Percentiles rank a stretch among this genome's conserved stretches.
Evolutionary conservation across 345 rosid species (phyloP).

Genomic region (Brassica cretica): DNA sequence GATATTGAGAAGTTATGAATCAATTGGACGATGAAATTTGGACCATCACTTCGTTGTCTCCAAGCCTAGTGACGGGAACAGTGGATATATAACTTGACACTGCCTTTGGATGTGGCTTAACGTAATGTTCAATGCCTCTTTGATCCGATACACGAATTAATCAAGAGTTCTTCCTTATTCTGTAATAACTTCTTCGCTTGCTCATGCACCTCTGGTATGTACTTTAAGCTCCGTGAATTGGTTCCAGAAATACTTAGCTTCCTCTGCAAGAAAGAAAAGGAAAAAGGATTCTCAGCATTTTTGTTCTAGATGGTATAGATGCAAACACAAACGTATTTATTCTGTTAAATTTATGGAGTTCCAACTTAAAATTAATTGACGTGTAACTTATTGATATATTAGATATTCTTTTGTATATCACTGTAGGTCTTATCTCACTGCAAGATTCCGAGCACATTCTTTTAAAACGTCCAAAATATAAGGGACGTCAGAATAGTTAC

Average conservation of each 20-base stretch:
- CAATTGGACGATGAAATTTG: constrained; percentile 44
- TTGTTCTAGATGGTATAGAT: neutral
- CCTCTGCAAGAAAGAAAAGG: constrained; percentile 38
- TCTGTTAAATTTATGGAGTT: neutral
- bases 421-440: neutral
- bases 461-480: neutral
- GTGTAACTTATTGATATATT: neutral
- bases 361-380: neutral
- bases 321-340: neutral
- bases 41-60: constrained; percentile 47
- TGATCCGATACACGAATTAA: constrained; percentile 35
- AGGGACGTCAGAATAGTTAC: neutral
- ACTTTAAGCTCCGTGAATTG: constrained; percentile 44
- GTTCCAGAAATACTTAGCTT: constrained; percentile 56
- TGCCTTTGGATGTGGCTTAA: constrained; percentile 26
- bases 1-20: constrained; percentile 40
- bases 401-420: neutral
- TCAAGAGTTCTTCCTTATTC: constrained; percentile 47
- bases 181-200: constrained; percentile 42
- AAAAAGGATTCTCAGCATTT: neutral
- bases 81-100: constrained; percentile 8
- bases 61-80: constrained; percentile 45
- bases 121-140: constrained; percentile 26
- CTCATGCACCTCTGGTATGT: constrained; percentile 55
- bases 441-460: neutral